Base-by-base conservation (phyloP, 2,329 filamentous ascomycete species). In the Trichoderma semiorbis region DNA sequence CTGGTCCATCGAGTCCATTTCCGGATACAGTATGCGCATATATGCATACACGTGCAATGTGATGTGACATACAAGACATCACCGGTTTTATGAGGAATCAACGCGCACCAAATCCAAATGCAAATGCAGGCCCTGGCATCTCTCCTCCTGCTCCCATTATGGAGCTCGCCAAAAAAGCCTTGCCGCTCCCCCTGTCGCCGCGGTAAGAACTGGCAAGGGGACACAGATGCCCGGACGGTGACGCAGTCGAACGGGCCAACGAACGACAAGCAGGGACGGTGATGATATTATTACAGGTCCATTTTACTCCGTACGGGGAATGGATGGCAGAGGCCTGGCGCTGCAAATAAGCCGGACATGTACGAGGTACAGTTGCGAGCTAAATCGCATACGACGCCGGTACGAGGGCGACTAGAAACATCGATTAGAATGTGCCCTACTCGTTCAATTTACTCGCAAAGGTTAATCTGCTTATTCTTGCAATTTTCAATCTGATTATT, bases 131-230 rank as follows among this genome's bases (percentile, higher is more conserved):
- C 24, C 39, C 63, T 26, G 21, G 16, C 5, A 39, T 28, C 21
- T 39, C 16, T 39, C 34, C 34, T 57, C 12, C 64, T 32, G 32
- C 32, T 69, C 14, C 66, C 66, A 50, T 47, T 50, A 67, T 67
- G 64, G 64, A 67, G 64, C 30, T 47, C 18, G 53, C 58, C 26
- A 24, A 60, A 30, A 68, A 58, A 30, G 65, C 65, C 65, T 61
- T 61, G 66, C 28, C n/a, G 39, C 28, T 14, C 39, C 66, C 65
- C 66, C 66, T 69, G 66, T 69, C 55, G 66, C 16, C 21, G 66
- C 57, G 66, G 66, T 69, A 60, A 61, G 66, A 61, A 47, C 55
- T 61, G 55, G 66, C 66, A 50, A 61, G 55, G 55, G 65, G 55
- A 69, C 47, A 24, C 16, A 26, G 64, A 55, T 67, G 28, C 50